These are phyloP conservation scores for Musa balbisiana DNA, from an alignment of 202 grass and related monocot genomes.

Conservation along the genomic window DNA sequence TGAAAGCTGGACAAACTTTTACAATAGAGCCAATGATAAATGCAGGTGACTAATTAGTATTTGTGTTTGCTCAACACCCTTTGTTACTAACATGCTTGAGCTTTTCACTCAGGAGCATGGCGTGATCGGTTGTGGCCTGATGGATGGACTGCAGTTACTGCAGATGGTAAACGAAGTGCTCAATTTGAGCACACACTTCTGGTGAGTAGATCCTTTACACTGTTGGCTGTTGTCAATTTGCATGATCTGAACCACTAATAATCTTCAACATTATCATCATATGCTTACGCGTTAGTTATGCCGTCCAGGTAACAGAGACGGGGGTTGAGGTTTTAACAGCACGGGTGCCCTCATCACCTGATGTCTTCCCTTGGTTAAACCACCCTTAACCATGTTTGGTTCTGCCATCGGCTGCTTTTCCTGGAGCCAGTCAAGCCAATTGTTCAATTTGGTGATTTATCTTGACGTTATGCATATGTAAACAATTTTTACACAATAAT, in stretches of 20 bases:
- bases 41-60: conserved; percentile 35
- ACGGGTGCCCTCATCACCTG: conserved; percentile 64
- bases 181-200: conserved; percentile 79
- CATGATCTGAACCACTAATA: neutral
- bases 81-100: neutral
- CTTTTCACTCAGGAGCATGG: conserved; percentile 64
- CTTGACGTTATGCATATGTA: too few species aligned
- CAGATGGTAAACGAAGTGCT: conserved; percentile 93
- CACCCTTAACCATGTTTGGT: conserved; percentile 16
- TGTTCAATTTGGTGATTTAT: neutral
- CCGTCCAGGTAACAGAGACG: conserved; percentile 72
- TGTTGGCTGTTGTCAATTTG: neutral
- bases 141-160: conserved; percentile 82
- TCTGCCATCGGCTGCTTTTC: neutral
- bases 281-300: neutral
- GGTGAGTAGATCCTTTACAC: conserved; percentile 38
- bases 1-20: conserved; percentile 99
- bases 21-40: conserved; percentile 99
- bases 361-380: conserved; percentile 87
- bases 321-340: conserved; percentile 86
- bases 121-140: conserved; percentile 85
- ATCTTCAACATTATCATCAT: neutral
- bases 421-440: too few species aligned
- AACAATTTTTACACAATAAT: too few species aligned
- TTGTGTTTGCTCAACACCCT: neutral